Conservation (phyloP, 2,329 filamentous ascomycete genomes). For the Aspergillus bombycis region DNA sequence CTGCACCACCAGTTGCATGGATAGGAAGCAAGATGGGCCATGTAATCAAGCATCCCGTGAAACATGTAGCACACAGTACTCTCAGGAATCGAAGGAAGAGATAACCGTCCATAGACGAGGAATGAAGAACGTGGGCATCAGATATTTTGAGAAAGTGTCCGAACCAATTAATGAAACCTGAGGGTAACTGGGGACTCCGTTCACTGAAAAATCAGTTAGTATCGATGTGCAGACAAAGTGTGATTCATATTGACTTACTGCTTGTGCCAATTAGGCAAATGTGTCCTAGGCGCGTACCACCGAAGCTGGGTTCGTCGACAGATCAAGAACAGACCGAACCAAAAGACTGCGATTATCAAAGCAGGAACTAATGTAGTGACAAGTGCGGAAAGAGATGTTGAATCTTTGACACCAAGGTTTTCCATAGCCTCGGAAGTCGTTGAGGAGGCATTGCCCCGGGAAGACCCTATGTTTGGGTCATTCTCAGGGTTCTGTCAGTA, state of each 20-base stretch:
- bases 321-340: slow-evolving; percentile 50
- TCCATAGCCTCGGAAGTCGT: slow-evolving; percentile 34
- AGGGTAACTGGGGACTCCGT: slow-evolving; percentile 51
- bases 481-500: slow-evolving; percentile 37
- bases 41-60: slow-evolving; percentile 79
- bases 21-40: slow-evolving; percentile 89
- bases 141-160: slow-evolving; percentile 56
- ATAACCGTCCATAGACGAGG: slow-evolving; percentile 89
- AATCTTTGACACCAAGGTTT: slow-evolving; percentile 35
- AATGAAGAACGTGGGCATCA: slow-evolving; percentile 82
- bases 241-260: slow-evolving; percentile 32
- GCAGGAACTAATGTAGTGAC: slow-evolving; percentile 54
- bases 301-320: slow-evolving; percentile 49
- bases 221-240: neutral
- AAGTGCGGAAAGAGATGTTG: slow-evolving; percentile 55
- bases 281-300: slow-evolving; percentile 50
- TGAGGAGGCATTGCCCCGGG: slow-evolving; percentile 43
- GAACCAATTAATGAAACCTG: slow-evolving; percentile 59
- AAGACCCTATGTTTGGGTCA: slow-evolving; percentile 47
- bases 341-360: slow-evolving; percentile 47
- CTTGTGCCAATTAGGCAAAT: slow-evolving; percentile 46
- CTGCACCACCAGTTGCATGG: slow-evolving; percentile 78
- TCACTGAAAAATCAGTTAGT: slow-evolving; percentile 35
- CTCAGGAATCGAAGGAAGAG: slow-evolving; percentile 88
- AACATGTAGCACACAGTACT: slow-evolving; percentile 74